Conservation (phyloP, 2,329 filamentous ascomycete species). For the Parafenestella ontariensis region DNA sequence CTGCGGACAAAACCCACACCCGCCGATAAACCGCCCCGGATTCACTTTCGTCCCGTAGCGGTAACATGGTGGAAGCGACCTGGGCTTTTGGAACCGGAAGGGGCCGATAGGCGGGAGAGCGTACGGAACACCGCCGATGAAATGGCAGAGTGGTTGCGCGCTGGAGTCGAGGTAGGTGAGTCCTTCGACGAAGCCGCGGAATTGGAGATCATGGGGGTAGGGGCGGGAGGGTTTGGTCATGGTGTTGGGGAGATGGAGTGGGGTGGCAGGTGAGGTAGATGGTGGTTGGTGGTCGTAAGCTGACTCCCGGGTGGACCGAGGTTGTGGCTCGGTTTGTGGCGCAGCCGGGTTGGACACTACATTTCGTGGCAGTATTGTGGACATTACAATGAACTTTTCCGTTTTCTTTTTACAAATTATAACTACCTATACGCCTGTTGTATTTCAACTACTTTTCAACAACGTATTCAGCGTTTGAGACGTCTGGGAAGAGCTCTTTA, state of each 20-base stretch:
- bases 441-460: too few relatives aligned
- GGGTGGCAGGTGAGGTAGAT: neutral
- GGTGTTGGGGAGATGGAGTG: neutral
- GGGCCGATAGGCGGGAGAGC: slow-evolving; percentile 58
- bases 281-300: neutral
- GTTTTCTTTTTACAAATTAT: too few relatives aligned
- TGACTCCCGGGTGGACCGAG: too few relatives aligned
- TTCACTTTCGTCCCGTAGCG: slow-evolving; percentile 58
- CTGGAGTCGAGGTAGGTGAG: slow-evolving; percentile 51
- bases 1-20: slow-evolving; percentile 59
- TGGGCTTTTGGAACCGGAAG: slow-evolving; percentile 59
- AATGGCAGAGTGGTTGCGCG: slow-evolving; percentile 53
- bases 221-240: slow-evolving; percentile 34
- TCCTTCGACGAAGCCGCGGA: slow-evolving; percentile 60
- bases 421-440: too few relatives aligned
- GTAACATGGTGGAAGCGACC: slow-evolving; percentile 56
- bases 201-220: slow-evolving; percentile 47
- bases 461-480: too few relatives aligned
- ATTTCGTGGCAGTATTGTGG: too few relatives aligned
- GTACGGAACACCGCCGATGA: slow-evolving; percentile 64
- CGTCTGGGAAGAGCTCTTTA: too few relatives aligned
- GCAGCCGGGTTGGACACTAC: too few relatives aligned
- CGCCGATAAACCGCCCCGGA: slow-evolving; percentile 56
- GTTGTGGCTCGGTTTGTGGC: too few relatives aligned
- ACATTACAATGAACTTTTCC: too few relatives aligned